A percentile compares a stretch with the other conserved stretches of the same genome.
Evolutionary conservation across 208 protist species (phyloP).

Genomic region (Acanthamoeba castellanii): DNA sequence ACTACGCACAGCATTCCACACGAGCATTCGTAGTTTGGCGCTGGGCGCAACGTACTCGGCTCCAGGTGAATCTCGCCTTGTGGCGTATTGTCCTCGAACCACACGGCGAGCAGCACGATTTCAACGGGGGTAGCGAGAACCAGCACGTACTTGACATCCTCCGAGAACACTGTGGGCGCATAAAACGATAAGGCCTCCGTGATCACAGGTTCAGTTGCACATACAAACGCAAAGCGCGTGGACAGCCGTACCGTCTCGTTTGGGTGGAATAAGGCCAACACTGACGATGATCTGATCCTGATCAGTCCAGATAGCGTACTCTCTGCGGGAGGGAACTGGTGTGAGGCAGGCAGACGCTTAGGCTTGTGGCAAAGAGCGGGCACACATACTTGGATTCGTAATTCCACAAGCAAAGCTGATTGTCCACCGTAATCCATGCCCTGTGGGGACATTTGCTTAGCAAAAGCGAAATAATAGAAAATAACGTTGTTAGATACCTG

Average conservation of each 20-base stretch:
- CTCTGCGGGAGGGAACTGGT: neutral
- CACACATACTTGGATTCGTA: constrained; percentile 78
- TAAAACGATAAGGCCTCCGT: neutral
- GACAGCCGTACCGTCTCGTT: constrained; percentile 37
- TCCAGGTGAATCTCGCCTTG: constrained; percentile 63
- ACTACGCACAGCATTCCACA: too few species aligned
- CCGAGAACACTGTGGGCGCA: constrained; percentile 72
- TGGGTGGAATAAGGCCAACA: constrained; percentile 75
- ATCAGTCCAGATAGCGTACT: constrained; percentile 33
- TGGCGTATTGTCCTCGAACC: constrained; percentile 68
- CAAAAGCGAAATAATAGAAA: neutral
- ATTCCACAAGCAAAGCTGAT: constrained; percentile 85
- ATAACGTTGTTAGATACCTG: neutral
- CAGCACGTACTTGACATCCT: constrained; percentile 81
- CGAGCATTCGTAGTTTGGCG: neutral
- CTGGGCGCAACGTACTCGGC: neutral
- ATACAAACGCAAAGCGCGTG: too few species aligned
- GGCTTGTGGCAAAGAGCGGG: neutral
- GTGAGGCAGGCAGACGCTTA: neutral
- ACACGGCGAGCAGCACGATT: constrained; percentile 78
- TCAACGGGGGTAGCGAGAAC: constrained; percentile 82
- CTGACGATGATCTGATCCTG: constrained; percentile 83
- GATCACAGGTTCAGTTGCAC: neutral
- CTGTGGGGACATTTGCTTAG: neutral
- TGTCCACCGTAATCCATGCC: constrained; percentile 86